phyloP scores from a whole-genome alignment of 768 basidiomycete genomes.

The Mycena vitilis region DNA sequence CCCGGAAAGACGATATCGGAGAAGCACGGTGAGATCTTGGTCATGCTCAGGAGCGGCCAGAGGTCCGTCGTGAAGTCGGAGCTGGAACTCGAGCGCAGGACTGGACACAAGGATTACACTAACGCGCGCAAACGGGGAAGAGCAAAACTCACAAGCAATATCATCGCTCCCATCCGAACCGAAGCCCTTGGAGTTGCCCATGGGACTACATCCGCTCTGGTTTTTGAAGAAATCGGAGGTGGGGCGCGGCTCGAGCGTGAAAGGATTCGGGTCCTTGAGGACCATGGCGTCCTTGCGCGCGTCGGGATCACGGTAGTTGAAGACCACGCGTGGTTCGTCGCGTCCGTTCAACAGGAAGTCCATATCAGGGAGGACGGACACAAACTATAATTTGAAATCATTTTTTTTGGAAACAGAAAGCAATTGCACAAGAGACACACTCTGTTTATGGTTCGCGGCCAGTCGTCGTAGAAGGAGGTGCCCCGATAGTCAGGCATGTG shows the following conservation, averaged over 20 bases:
- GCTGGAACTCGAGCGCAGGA: constrained; percentile 36
- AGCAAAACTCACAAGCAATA: constrained; percentile 30
- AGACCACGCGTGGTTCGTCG: constrained; percentile 37
- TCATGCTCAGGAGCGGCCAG: constrained; percentile 37
- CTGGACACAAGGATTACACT: neutral
- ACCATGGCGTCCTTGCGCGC: constrained; percentile 30
- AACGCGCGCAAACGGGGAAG: neutral
- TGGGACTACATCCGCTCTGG: constrained; percentile 28
- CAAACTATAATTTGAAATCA: constrained; percentile 20
- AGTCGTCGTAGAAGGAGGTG: constrained; percentile 33
- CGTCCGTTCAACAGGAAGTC: constrained; percentile 36
- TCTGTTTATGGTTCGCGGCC: constrained; percentile 28
- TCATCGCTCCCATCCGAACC: constrained; percentile 31
- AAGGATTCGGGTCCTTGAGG: constrained; percentile 32
- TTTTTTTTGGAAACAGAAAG: neutral
- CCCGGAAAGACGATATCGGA: constrained; percentile 38
- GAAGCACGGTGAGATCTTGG: constrained; percentile 36
- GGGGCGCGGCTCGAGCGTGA: constrained; percentile 29
- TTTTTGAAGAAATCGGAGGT: constrained; percentile 31
- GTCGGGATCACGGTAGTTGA: constrained; percentile 33
- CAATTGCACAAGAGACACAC: constrained; percentile 5
- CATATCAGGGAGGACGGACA: constrained; percentile 34
- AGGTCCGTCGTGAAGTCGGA: constrained; percentile 38
- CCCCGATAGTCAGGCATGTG: constrained; percentile 30
- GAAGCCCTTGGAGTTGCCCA: constrained; percentile 31